phyloP scores from a whole-genome alignment of 2,329 filamentous ascomycete genomes.

The Chaetomiaceae sp. region DNA sequence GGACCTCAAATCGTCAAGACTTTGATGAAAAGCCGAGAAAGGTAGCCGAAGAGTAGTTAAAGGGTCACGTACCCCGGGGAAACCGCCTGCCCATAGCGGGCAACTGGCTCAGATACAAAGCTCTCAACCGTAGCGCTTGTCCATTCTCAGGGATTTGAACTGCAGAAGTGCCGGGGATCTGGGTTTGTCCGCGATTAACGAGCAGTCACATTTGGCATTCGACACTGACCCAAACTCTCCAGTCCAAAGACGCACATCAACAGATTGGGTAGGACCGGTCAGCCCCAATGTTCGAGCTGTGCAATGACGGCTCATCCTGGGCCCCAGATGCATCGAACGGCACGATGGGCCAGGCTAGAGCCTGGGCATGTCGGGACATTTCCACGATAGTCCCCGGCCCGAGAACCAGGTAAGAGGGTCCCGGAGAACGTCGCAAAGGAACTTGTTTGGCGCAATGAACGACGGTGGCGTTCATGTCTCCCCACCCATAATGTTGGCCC shows the following conservation, averaged over 20 bases:
- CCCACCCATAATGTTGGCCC: not conserved
- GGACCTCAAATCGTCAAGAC: not conserved
- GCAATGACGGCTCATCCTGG: constrained; percentile 13
- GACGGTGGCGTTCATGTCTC: constrained; percentile 1
- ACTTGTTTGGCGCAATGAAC: not conserved
- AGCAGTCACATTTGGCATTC: constrained; percentile 15
- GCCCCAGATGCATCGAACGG: not conserved
- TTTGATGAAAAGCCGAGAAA: not conserved
- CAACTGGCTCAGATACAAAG: not conserved
- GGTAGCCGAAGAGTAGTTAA: not conserved
- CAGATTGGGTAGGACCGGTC: constrained; percentile 2
- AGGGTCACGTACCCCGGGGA: not conserved
- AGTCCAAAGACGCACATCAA: constrained; percentile 9
- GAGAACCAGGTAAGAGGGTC: not conserved
- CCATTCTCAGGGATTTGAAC: not conserved
- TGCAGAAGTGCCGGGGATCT: not conserved
- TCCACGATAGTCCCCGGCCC: not conserved
- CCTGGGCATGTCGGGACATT: not conserved
- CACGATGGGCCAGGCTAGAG: not conserved
- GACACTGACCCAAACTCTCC: not conserved
- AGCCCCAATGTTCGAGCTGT: not conserved
- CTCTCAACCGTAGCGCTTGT: too few species aligned
- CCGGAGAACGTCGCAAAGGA: not conserved
- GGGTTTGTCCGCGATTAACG: constrained; percentile 1
- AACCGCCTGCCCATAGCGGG: not conserved